A percentile compares a stretch with the other conserved stretches of the same genome.
These are phyloP conservation scores for Pythium apleroticum DNA, from an alignment of 352 stramenopile genomes.

Conservation along the genomic window DNA sequence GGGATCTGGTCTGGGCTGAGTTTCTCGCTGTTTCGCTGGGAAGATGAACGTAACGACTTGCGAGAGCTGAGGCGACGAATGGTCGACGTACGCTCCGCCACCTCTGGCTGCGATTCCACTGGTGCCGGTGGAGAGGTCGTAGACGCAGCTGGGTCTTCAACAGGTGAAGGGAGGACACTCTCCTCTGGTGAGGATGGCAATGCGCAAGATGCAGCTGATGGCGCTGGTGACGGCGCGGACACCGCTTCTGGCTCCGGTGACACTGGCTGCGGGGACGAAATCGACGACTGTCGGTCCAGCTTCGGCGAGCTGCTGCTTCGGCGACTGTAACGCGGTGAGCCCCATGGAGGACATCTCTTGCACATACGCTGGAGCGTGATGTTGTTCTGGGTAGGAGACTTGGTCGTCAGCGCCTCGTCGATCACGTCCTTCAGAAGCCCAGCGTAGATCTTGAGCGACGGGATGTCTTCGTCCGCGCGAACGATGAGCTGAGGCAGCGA, in stretches of 20 bases:
- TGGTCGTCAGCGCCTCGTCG: slow-evolving; percentile 64
- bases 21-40: slow-evolving; percentile 17
- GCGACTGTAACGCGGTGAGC: slow-evolving; percentile 19
- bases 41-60: slow-evolving; percentile 18
- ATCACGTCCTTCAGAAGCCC: slow-evolving; percentile 76
- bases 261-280: slow-evolving; percentile 6
- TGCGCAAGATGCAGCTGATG: not conserved
- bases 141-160: not conserved
- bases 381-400: slow-evolving; percentile 69
- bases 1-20: not conserved
- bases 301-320: slow-evolving; percentile 34
- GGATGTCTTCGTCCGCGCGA: slow-evolving; percentile 61
- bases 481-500: slow-evolving; percentile 63
- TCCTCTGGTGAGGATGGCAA: not conserved
- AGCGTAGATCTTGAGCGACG: slow-evolving; percentile 70
- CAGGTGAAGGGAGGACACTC: not conserved
- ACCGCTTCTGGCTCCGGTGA: slow-evolving; percentile 16
- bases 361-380: slow-evolving; percentile 66
- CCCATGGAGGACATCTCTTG: slow-evolving; percentile 61
- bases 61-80: slow-evolving; percentile 21
- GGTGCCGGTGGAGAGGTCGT: not conserved
- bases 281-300: slow-evolving; percentile 26
- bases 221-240: slow-evolving; percentile 14
- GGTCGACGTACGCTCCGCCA: slow-evolving; percentile 10
- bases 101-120: not conserved